A percentile compares a stretch with the other conserved stretches of the same genome.
phyloP scores from a whole-genome alignment of 169 alveolate genomes.

The Hammondia hammondi region DNA sequence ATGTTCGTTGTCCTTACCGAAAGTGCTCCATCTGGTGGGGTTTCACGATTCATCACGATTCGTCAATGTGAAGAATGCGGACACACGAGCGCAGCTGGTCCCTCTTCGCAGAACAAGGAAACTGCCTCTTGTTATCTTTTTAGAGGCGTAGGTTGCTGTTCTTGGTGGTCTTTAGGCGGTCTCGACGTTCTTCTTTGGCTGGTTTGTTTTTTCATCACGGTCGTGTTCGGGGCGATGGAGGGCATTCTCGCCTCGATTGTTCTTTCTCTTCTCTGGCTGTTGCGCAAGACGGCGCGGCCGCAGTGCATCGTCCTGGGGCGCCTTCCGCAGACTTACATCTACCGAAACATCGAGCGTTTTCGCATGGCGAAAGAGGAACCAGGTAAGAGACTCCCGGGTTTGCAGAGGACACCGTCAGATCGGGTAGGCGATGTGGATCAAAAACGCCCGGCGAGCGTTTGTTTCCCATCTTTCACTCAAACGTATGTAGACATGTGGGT shows the following conservation, averaged over 20 bases:
- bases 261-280: constrained; percentile 75
- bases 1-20: too few species aligned
- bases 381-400: constrained; percentile 19
- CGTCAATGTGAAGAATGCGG: too few species aligned
- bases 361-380: constrained; percentile 72
- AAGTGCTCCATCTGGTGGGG: too few species aligned
- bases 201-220: constrained; percentile 63
- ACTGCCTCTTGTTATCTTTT: too few species aligned
- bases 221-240: constrained; percentile 72
- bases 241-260: constrained; percentile 73
- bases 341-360: constrained; percentile 68
- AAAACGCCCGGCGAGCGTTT: not conserved
- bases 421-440: not conserved
- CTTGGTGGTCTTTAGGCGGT: constrained; percentile 49
- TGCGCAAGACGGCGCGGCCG: constrained; percentile 69
- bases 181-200: constrained; percentile 73
- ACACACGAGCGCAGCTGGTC: too few species aligned
- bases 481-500: too few species aligned
- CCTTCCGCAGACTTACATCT: constrained; percentile 69
- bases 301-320: constrained; percentile 61
- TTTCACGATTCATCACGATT: too few species aligned
- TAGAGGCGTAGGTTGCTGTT: not conserved
- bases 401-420: not conserved
- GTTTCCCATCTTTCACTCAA: not conserved
- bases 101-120: too few species aligned